A percentile compares a stretch with the other conserved stretches of the same genome.
Conservation (phyloP, 139 green algal species). For the Chlorella sp. region DNA sequence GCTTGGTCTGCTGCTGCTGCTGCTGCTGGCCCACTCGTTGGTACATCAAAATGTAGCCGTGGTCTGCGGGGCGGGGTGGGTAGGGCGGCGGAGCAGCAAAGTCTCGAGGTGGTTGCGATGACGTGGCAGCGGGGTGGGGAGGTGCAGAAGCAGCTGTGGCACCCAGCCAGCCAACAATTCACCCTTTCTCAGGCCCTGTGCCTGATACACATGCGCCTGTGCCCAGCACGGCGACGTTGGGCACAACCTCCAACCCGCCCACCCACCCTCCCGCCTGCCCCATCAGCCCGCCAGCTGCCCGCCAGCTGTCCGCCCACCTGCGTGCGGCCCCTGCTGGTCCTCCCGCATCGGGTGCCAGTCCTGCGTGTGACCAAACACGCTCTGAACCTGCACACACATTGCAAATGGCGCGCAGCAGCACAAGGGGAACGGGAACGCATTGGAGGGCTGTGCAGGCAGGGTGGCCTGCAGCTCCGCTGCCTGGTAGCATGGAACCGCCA, state of each 20-base stretch:
- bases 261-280: neutral
- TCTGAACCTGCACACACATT: slow-evolving; percentile 54
- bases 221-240: neutral
- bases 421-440: neutral
- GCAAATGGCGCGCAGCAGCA: neutral
- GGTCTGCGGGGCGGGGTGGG: slow-evolving; percentile 64
- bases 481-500: neutral
- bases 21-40: slow-evolving; percentile 47
- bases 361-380: slow-evolving; percentile 89
- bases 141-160: neutral
- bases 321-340: slow-evolving; percentile 23
- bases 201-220: neutral
- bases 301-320: neutral
- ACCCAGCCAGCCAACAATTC: neutral
- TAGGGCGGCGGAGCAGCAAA: neutral
- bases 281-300: neutral
- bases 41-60: slow-evolving; percentile 99
- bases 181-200: neutral
- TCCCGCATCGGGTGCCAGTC: slow-evolving; percentile 19
- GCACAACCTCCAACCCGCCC: neutral
- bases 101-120: neutral
- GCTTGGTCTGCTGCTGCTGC: neutral
- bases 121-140: neutral
- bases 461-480: neutral
- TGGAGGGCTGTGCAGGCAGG: neutral